Evolutionary conservation across 371 early-diverging fungal species (phyloP).

Genomic region (Apophysomyces trapeziformis): DNA sequence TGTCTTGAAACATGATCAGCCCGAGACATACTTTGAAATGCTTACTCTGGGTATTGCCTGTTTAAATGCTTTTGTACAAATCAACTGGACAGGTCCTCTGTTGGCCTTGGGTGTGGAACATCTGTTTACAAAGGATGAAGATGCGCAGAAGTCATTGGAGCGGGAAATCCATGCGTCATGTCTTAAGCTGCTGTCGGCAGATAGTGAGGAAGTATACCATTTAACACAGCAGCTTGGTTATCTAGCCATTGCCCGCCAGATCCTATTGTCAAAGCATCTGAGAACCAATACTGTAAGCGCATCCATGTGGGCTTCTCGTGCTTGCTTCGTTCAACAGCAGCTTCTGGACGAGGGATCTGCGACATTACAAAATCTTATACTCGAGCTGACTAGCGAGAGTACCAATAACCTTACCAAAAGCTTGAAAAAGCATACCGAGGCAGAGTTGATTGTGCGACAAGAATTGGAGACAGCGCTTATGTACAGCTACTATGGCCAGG

Average conservation of each 20-base stretch:
- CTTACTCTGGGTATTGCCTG: conserved; percentile 60
- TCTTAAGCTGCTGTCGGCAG: conserved; percentile 61
- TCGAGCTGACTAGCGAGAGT: conserved; percentile 40
- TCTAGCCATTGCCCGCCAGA: conserved; percentile 64
- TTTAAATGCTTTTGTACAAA: conserved; percentile 68
- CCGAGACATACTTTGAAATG: conserved; percentile 23
- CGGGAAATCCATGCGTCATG: conserved; percentile 36
- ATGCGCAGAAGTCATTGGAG: conserved; percentile 23
- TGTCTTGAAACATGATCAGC: conserved; percentile 16
- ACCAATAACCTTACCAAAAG: conserved; percentile 14
- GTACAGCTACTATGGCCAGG: conserved; percentile 76
- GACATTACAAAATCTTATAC: conserved; percentile 59
- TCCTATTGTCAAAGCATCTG: conserved; percentile 55
- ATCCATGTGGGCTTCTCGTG: conserved; percentile 81
- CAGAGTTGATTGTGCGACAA: conserved; percentile 65
- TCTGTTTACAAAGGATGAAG: conserved; percentile 24
- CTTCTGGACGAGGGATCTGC: conserved; percentile 85
- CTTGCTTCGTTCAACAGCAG: conserved; percentile 79
- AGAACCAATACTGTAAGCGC: conserved; percentile 34
- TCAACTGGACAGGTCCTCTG: conserved; percentile 72
- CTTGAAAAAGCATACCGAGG: conserved; percentile 17
- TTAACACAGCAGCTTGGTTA: conserved; percentile 72
- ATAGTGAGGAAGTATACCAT: conserved; percentile 88
- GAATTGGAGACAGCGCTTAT: conserved; percentile 79
- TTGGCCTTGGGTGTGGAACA: conserved; percentile 48